A percentile compares a stretch with the other conserved stretches of the same genome.
Conservation (phyloP, 306 rosid genomes). For the Leucaena leucocephala region DNA sequence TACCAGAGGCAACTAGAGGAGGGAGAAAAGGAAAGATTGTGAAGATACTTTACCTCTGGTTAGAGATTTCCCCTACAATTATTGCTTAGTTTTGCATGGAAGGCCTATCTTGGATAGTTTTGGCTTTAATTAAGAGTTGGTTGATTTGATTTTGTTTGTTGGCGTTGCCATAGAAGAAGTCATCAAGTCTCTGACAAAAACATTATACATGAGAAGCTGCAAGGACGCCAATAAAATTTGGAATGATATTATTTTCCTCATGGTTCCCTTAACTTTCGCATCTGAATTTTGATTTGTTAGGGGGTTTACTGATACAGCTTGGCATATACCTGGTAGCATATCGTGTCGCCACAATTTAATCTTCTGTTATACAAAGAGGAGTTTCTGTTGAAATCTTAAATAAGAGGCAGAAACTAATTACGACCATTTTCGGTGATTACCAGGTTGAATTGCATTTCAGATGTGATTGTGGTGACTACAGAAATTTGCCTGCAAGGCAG, state of each 20-base stretch:
- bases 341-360: not conserved
- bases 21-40: slow-evolving; percentile 2
- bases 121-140: not conserved
- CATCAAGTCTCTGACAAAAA: not conserved
- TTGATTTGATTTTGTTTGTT: not conserved
- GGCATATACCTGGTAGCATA: not conserved
- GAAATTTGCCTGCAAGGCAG: not conserved
- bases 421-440: not conserved
- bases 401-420: not conserved
- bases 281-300: not conserved
- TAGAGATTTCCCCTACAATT: not conserved
- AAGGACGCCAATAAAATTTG: not conserved
- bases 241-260: slow-evolving; percentile 4
- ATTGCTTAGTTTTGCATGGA: not conserved
- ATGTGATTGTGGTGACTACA: not conserved
- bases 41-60: slow-evolving; percentile 18
- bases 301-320: not conserved
- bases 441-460: not conserved
- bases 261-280: not conserved
- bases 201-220: slow-evolving; percentile 13
- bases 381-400: not conserved
- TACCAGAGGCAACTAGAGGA: slow-evolving; percentile 9
- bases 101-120: not conserved
- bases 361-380: not conserved
- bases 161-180: not conserved